These are phyloP conservation scores for Amanita muscaria DNA, from an alignment of 768 basidiomycete genomes.

Conservation along the genomic window DNA sequence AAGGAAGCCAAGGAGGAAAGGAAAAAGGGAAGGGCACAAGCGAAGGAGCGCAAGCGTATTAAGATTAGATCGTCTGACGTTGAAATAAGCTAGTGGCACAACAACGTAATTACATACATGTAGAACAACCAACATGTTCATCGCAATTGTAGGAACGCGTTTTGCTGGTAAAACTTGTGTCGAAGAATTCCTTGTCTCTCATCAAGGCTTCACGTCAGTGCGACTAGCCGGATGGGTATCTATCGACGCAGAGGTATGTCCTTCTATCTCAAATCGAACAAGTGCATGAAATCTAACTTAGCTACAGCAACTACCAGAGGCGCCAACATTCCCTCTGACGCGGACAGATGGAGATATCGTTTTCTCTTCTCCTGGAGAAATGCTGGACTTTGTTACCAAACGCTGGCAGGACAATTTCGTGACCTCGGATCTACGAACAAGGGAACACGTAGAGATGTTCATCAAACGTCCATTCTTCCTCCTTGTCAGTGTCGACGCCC, in stretches of 20 bases:
- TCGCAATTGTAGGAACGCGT: conserved; percentile 57
- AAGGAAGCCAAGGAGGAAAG: conserved; percentile 56
- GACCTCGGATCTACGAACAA: conserved; percentile 58
- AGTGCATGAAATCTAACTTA: no score
- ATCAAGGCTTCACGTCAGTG: conserved; percentile 49
- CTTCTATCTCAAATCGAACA: not conserved
- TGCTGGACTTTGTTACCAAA: conserved; percentile 70
- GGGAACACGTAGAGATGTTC: conserved; percentile 55
- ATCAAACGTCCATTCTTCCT: conserved; percentile 86
- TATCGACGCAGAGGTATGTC: conserved; percentile 2
- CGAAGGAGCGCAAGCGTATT: conserved; percentile 4
- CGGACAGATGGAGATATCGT: conserved; percentile 18
- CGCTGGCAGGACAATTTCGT: conserved; percentile 80
- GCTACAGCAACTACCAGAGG: not conserved
- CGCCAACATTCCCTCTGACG: no score
- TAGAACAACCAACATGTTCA: conserved; percentile 39
- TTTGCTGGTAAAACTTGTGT: conserved; percentile 55
- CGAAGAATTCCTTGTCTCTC: conserved; percentile 48
- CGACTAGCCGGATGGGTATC: conserved; percentile 4
- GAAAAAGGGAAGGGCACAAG: conserved; percentile 31
- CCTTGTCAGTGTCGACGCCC: conserved; percentile 77
- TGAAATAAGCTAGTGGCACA: not conserved
- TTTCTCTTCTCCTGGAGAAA: conserved; percentile 38
- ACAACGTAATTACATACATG: not conserved
- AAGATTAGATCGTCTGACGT: conserved; percentile 3